phyloP scores from a whole-genome alignment of 163 green algal genomes.

The Prototheca wickerhamii region DNA sequence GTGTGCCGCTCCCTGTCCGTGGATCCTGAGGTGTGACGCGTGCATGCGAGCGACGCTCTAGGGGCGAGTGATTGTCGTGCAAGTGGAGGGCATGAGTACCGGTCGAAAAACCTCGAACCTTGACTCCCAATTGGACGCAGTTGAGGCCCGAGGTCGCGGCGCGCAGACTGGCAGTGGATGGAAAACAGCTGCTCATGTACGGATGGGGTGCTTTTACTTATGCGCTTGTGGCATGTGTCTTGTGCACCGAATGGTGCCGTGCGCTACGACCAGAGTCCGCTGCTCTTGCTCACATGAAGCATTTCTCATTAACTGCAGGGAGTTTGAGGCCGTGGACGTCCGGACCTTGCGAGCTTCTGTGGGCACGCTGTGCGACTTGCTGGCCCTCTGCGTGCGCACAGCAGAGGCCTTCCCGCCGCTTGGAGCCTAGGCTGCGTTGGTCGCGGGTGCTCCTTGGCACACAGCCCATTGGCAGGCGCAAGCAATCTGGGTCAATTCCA shows the following conservation, averaged over 20 bases:
- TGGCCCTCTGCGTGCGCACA: slow-evolving; percentile 33
- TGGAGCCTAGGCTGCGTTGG: neutral
- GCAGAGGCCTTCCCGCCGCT: slow-evolving; percentile 32
- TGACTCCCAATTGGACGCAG: slow-evolving; percentile 17
- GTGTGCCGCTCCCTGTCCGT: neutral
- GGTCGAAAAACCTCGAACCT: neutral
- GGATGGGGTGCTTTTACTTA: neutral
- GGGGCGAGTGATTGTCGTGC: neutral
- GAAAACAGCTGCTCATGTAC: slow-evolving; percentile 24
- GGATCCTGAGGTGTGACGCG: neutral
- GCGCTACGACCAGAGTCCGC: neutral
- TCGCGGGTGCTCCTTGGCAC: neutral
- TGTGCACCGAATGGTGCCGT: neutral
- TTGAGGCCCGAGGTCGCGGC: slow-evolving; percentile 35
- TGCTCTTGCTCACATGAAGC: neutral
- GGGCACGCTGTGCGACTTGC: slow-evolving; percentile 44
- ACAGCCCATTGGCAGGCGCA: neutral
- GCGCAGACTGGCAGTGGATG: slow-evolving; percentile 28
- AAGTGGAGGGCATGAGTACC: neutral
- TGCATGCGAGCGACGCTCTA: neutral
- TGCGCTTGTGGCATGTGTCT: neutral
- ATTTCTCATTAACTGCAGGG: neutral
- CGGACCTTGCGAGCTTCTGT: slow-evolving; percentile 39
- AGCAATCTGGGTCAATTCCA: neutral
- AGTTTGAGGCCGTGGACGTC: slow-evolving; percentile 40